Evolutionary conservation across 208 protist genomes (phyloP), one percentile per base, ranked within the genome.

Genomic region (Crithidia mellificae): DNA sequence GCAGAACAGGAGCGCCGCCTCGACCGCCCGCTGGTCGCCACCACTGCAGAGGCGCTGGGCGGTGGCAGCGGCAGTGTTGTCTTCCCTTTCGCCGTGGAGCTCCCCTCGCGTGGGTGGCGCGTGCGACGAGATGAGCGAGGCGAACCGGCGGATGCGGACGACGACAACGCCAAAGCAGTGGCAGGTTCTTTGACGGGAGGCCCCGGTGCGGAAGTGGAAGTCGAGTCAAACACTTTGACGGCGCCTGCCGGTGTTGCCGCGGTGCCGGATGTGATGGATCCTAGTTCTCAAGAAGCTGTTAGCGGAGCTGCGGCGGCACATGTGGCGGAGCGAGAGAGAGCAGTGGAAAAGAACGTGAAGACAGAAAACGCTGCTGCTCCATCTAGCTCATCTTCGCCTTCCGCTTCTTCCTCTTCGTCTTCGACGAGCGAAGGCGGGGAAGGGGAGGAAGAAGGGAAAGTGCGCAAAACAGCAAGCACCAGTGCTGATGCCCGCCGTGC

Each of bases 61-160:
- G 70, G 63, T 41, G 56, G 67, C 47, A 59, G 56, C 32, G 66
- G 67, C 30, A 78, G 67, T 27, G n/a, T 47, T 0, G 74, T 55
- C 20, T 89, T 96, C 57, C 88, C 91, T 7, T 82, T 92, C 58
- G 75, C 84, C 43, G 72, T 92, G 19, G 84, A 92, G n/a, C 73
- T 96, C 11, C 88, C 91, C n/a, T 83, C 80, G 53, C 91, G 90
- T 43, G 88, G 88, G 12, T 93, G 87, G 87, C 41, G 49, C 29
- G 14, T 77, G 15, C 27, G 44, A n/a, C n/a, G n/a, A n/a, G n/a
- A n/a, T n/a, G n/a, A n/a, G n/a, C n/a, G n/a, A n/a, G n/a, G n/a
- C n/a, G n/a, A n/a, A n/a, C n/a, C n/a, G n/a, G n/a, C n/a, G 24
- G 24, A 52, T 5, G 7, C 6, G 8, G 22, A 15, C 24, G 47